A percentile compares a stretch with the other conserved stretches of the same genome.
Evolutionary conservation across 768 basidiomycete genomes (phyloP).

Genomic region (Boletus rufocinnamomeus): DNA sequence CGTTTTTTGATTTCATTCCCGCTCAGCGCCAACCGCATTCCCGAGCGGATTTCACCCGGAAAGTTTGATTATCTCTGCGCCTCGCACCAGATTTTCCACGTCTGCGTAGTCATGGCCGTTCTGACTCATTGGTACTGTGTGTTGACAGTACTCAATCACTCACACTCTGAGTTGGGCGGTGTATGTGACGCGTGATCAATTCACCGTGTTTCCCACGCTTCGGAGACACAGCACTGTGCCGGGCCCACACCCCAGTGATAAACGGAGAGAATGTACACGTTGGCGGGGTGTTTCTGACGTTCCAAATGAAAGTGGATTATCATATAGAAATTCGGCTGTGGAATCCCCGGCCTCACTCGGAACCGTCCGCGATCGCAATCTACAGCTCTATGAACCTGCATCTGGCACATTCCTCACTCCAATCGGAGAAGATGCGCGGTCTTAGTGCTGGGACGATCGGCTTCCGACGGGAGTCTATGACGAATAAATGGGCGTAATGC

Average conservation of each 20-base stretch:
- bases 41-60: constrained; percentile 74
- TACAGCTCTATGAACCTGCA: constrained; percentile 7
- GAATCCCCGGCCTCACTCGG: constrained; percentile 25
- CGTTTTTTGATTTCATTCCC: constrained; percentile 35
- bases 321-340: constrained; percentile 29
- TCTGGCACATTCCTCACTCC: constrained; percentile 12
- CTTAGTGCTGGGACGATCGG: constrained; percentile 26
- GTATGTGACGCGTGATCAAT: constrained; percentile 25
- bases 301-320: constrained; percentile 32
- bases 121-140: constrained; percentile 64
- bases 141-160: constrained; percentile 57
- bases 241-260: constrained; percentile 23
- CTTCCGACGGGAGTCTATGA: constrained; percentile 34
- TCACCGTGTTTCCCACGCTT: constrained; percentile 30
- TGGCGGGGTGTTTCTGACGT: constrained; percentile 26
- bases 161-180: constrained; percentile 43
- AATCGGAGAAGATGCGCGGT: constrained; percentile 19
- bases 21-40: constrained; percentile 78
- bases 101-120: constrained; percentile 73
- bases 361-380: constrained; percentile 22
- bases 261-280: constrained; percentile 35
- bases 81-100: constrained; percentile 91
- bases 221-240: constrained; percentile 10
- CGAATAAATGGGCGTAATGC: constrained; percentile 33
- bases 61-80: constrained; percentile 77